Conservation (phyloP, 2,329 filamentous ascomycete species). For the Knufia petricola region DNA sequence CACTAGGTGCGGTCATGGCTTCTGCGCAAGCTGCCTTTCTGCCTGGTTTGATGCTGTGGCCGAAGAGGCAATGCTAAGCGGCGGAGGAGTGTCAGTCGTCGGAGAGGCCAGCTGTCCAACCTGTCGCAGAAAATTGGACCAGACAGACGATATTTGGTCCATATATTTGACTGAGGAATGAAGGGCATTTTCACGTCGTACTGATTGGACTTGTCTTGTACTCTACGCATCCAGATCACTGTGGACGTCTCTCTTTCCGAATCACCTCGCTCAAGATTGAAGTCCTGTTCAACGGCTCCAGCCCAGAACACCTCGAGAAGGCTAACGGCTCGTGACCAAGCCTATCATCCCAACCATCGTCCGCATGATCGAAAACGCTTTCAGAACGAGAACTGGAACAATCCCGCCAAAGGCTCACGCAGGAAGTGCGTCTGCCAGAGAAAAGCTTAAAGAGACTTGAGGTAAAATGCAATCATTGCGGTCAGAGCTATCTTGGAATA, state of each 20-base stretch:
- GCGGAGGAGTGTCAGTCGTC: background rate
- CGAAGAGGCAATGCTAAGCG: too few species aligned
- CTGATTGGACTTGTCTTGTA: slow-evolving; percentile 3
- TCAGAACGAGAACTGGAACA: background rate
- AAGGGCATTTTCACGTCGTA: background rate
- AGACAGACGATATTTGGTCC: background rate
- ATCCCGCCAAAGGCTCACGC: slow-evolving; percentile 1
- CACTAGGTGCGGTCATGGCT: slow-evolving; percentile 4
- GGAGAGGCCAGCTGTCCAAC: background rate
- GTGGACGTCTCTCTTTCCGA: background rate
- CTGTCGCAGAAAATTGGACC: slow-evolving; percentile 2
- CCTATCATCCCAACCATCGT: slow-evolving; percentile 1
- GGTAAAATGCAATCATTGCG: slow-evolving; percentile 1
- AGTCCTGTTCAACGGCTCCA: slow-evolving; percentile 1
- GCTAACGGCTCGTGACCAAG: slow-evolving; percentile 1
- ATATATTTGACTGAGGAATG: slow-evolving; percentile 2
- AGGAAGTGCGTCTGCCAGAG: slow-evolving; percentile 2
- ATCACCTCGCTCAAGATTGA: slow-evolving; percentile 2
- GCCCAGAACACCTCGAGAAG: slow-evolving; percentile 1
- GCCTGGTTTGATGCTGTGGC: too few species aligned
- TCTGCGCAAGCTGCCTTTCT: background rate
- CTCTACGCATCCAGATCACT: slow-evolving; percentile 2
- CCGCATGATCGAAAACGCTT: background rate
- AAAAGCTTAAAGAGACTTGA: background rate
- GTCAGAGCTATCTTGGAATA: slow-evolving; percentile 4